A percentile compares a stretch with the other conserved stretches of the same genome.
Evolutionary conservation across 257 asterid genomes (phyloP).

Genomic region (Solanum virginianum): DNA sequence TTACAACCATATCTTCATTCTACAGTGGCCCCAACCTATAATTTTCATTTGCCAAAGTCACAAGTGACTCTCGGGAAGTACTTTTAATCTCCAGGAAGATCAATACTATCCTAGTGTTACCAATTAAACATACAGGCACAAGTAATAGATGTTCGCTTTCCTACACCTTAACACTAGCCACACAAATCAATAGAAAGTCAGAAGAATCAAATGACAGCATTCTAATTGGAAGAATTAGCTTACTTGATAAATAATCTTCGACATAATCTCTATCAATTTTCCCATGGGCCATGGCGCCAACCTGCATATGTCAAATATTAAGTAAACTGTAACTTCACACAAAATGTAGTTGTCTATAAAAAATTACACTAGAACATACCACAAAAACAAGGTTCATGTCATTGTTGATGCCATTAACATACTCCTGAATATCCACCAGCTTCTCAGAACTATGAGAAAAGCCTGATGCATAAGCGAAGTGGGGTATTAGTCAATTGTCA

Average conservation of each 20-base stretch:
- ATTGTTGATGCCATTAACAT: slow-evolving; percentile 37
- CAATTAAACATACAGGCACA: background rate
- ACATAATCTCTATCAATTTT: slow-evolving; percentile 64
- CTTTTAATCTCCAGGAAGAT: background rate
- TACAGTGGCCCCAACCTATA: background rate
- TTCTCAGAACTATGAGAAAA: slow-evolving; percentile 88
- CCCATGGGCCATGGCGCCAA: slow-evolving; percentile 97
- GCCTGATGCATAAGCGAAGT: slow-evolving; percentile 29
- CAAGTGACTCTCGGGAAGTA: background rate
- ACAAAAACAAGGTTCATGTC: slow-evolving; percentile 69
- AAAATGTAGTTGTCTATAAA: background rate
- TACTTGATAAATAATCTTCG: slow-evolving; percentile 75
- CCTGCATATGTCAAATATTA: slow-evolving; percentile 23
- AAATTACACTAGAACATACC: slow-evolving; percentile 30
- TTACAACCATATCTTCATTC: background rate
- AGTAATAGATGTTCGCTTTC: background rate
- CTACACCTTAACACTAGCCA: background rate
- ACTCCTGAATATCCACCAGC: slow-evolving; percentile 57
- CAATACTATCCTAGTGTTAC: background rate
- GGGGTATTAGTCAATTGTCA: background rate
- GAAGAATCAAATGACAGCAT: background rate
- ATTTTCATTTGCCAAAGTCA: background rate
- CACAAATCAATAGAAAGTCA: background rate
- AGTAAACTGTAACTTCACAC: background rate
- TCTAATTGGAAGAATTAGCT: slow-evolving; percentile 1